phyloP scores from a whole-genome alignment of 2,329 filamentous ascomycete species.

The Fusarium irregulare region DNA sequence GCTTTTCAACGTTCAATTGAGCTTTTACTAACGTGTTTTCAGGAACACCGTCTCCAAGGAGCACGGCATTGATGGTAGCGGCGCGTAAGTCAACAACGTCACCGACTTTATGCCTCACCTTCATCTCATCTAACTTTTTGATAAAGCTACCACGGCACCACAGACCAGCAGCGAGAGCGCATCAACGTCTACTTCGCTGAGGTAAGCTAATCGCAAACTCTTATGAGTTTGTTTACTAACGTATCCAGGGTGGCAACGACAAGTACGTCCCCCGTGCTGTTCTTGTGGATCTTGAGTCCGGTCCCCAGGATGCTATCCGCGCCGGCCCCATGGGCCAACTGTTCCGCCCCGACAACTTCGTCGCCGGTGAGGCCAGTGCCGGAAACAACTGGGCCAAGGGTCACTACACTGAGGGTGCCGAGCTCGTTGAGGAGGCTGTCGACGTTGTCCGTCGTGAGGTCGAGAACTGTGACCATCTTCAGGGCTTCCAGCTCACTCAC shows the following conservation, averaged over 20 bases:
- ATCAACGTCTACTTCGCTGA: constrained; percentile 99
- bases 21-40: not conserved
- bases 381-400: constrained; percentile 99
- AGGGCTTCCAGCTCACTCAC: constrained; percentile 99
- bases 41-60: constrained; percentile 83
- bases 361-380: constrained; percentile 98
- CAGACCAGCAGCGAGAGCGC: constrained; percentile 98
- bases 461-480: constrained; percentile 98
- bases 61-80: constrained; percentile 96
- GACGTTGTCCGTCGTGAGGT: constrained; percentile 99
- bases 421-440: constrained; percentile 97
- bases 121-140: constrained; percentile 7
- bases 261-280: constrained; percentile 99
- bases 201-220: constrained; percentile 51
- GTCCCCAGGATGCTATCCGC: constrained; percentile 99
- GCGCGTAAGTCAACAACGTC: constrained; percentile 69
- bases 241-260: constrained; percentile 84
- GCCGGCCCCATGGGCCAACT: constrained; percentile 98
- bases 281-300: constrained; percentile 98
- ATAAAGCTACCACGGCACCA: constrained; percentile 81
- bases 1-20: not conserved
- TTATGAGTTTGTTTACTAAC: constrained; percentile 7
- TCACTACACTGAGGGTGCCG: constrained; percentile 99
- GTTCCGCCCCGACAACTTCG: constrained; percentile 99
- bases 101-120: constrained; percentile 2